phyloP scores from a whole-genome alignment of 345 rosid genomes.

The Ceriops decandra region DNA sequence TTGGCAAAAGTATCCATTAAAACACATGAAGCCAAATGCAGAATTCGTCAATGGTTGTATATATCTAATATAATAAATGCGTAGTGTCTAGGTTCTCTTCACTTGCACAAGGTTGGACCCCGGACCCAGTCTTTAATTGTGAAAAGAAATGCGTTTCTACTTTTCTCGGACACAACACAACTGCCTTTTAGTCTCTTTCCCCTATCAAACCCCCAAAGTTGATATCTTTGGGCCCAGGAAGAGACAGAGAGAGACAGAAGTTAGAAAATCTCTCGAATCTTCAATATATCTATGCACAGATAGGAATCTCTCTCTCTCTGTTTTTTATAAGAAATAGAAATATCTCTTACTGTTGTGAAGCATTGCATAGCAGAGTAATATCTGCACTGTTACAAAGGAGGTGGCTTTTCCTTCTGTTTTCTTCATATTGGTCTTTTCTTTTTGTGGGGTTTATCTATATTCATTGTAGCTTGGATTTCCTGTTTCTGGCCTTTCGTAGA shows the following conservation, averaged over 20 bases:
- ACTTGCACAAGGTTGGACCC: background rate
- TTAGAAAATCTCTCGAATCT: background rate
- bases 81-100: constrained; percentile 47
- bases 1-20: no score
- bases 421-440: background rate
- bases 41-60: no score
- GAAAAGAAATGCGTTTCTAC: background rate
- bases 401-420: no score
- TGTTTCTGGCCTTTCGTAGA: no score
- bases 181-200: background rate
- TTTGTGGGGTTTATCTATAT: background rate
- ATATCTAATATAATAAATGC: no score
- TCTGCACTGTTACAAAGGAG: background rate
- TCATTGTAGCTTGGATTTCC: no score
- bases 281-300: background rate
- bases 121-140: constrained; percentile 12
- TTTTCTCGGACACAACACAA: background rate
- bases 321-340: background rate
- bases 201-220: background rate
- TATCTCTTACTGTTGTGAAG: background rate
- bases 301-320: no score
- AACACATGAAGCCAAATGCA: no score
- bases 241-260: background rate
- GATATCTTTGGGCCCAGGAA: background rate
- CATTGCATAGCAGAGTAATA: background rate